Evolutionary conservation across 192 early-diverging fungal species (phyloP), one percentile per base, ranked within the genome.

Genomic region (Rhizophagus clarus): DNA sequence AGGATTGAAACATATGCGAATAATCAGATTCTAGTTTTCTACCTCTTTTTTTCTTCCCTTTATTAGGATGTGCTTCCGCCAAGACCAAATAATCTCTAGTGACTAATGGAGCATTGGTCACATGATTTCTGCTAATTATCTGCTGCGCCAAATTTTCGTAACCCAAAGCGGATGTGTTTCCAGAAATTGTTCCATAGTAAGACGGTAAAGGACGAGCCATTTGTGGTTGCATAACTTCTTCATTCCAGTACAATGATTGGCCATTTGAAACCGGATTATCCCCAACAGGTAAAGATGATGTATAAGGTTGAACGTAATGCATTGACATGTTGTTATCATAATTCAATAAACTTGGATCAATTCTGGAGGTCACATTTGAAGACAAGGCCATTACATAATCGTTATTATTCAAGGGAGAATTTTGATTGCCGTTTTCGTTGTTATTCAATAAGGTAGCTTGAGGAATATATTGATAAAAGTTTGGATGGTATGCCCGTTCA

Each of bases 381-480:
- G 61, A 7, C 10, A 62, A 62, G 24, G 20, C 29, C 22, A 66
- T 14, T 15, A 29, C 63, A 22, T 66, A 66, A 66, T 29, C 22
- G 4, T 17, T 17, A 64, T 64, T 64, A 64, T 64, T 24, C 4
- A 17, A 17, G 17, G 66, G 3, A 68, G 12, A 17, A 0, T 29
- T 68, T 31, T 31, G 15, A 68, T 68, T 29, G 17, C 31, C 31
- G 20, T 68, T 29, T 32, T 17, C 31, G 17, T 68, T 70, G n/a
- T 42, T 24, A 69, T 32, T 69, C 20, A 20, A 34, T 22, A 69
- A 22, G n/a, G 68, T 17, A 3, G 68, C 31, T n/a, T 70, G 68
- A 37, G 68, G 68, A 70, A 70, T n/a, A 70, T 70, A 70, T 40
- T 42, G 68, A 70, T 42, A 70, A 70, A 42, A 40, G n/a, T 70